Evolutionary conservation across 306 rosid genomes (phyloP), one percentile per base, ranked within the genome.

Genomic region (Heteromeles arbutifolia): DNA sequence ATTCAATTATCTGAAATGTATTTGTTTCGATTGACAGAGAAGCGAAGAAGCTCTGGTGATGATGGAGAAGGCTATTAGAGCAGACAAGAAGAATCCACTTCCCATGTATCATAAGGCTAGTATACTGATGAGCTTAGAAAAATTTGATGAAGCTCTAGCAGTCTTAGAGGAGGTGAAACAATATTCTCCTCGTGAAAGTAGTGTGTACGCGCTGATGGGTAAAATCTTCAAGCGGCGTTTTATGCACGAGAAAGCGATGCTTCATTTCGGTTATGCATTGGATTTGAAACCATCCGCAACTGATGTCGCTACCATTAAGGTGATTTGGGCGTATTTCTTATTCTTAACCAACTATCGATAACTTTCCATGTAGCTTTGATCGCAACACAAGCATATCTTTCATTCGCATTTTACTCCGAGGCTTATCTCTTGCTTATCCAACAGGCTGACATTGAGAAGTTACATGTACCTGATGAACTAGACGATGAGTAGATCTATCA

Each of bases 101-200:
- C 99, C 99, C 54, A 96, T 92, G 97, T 96, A 92, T 89, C 99
- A 96, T 71, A 96, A 96, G 90, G 99, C 99, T 58, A 92, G 83
- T 74, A 92, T 96, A 82, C 90, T 96, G 34, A 67, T 87, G 87
- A 86, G 89, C 81, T 82, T 92, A 81, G 97, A 90, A 70, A 84
- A 68, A 24, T 92, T 88, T 56, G 97, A 96, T 1, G 90, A 92
- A 79, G 99, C 99, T 53, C 74, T 96, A 83, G 91, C 85, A 73
- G 97, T 91, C 75, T 84, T 96, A 39, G 90, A 90, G 85, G 96
- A 92, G 82, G 97, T 96, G 71, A 96, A 89, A 80, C 94, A 90
- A 80, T 92, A 85, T 66, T 90, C 98, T 17, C 99, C 99, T 45
- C 88, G 97, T 1, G 98, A 96, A 88, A 89, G 97, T 74, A 92